Evolutionary conservation across 2,329 filamentous ascomycete species (phyloP), one percentile per base, ranked within the genome.

Genomic region (Magnaporthiopsis poae): DNA sequence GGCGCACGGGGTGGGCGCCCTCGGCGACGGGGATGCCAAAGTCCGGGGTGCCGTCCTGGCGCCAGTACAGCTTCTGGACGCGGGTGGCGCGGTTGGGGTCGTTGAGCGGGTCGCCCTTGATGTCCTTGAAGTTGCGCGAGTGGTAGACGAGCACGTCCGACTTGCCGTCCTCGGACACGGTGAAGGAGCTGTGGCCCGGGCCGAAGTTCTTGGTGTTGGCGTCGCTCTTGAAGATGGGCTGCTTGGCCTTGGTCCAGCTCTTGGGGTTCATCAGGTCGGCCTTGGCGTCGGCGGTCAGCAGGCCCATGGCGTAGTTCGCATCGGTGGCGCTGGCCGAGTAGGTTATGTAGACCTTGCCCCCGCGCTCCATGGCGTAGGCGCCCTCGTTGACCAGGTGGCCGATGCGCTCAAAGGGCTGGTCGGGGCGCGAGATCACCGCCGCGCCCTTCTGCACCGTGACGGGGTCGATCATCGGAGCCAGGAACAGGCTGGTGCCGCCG

Each of bases 61-160:
- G 68, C 74, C 73, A 74, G 69, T 74, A 73, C 27, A 75, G 64
- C 71, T 73, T 74, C 68, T 75, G 74, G 63, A 75, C 72, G 5
- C 72, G 60, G 3, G 74, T 72, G 3, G 70, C 68, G 18, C 73
- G 67, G 31, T 65, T 52, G 15, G 63, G 63, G 66, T 75, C 72
- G 39, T 74, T 71, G 39, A 65, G 31, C 12, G 63, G 63, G n/a
- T 75, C 74, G 56, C 73, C 73, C 21, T 63, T 69, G 63, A 74
- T 72, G n/a, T 74, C 71, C 7, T 66, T 67, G 66, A 74, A 74
- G 11, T 69, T 69, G 71, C 61, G 74, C 72, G 65, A 69, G 33
- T 65, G 63, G 63, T 60, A 75, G 8, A 75, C 72, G 46, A 74
- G 66, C 12, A 75, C 25, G 52, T 74, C 73, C 65, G 70, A 73